Conservation (phyloP, 805 yeast genomes). For the Lipomyces yamanashiensis region DNA sequence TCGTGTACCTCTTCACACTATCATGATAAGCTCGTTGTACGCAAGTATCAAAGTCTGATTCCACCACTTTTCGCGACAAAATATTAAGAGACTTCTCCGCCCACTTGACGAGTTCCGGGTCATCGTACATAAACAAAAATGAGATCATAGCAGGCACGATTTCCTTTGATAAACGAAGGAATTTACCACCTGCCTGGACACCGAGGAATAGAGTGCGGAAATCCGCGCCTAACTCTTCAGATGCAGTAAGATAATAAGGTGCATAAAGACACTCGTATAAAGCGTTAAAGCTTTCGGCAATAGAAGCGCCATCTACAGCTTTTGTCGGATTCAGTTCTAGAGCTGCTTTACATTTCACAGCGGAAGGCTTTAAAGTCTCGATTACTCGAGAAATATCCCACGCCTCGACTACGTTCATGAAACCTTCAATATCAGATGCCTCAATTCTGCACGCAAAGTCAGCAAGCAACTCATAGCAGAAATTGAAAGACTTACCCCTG, state of each 20-base stretch:
- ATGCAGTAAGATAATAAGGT: constrained; percentile 28
- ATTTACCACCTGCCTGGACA: constrained; percentile 38
- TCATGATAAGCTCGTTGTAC: constrained; percentile 25
- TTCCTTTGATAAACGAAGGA: constrained; percentile 36
- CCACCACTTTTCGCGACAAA: constrained; percentile 14
- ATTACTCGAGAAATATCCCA: constrained; percentile 35
- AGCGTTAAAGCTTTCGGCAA: constrained; percentile 36
- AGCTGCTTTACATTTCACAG: constrained; percentile 21
- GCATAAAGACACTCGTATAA: constrained; percentile 38
- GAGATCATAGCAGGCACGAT: constrained; percentile 39
- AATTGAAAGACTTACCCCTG: constrained; percentile 18
- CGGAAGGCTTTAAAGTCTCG: constrained; percentile 27
- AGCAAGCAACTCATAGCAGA: background rate
- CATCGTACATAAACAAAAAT: constrained; percentile 30
- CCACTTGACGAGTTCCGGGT: constrained; percentile 33
- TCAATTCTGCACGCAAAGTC: constrained; percentile 23
- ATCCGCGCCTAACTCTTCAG: constrained; percentile 14
- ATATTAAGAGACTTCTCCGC: constrained; percentile 35
- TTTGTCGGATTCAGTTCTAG: constrained; percentile 12
- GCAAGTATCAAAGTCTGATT: constrained; percentile 31
- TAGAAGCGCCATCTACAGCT: constrained; percentile 16
- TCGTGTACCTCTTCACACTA: constrained; percentile 11
- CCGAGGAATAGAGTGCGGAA: constrained; percentile 36
- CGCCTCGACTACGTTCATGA: constrained; percentile 23
- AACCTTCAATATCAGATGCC: constrained; percentile 30